phyloP scores from a whole-genome alignment of 352 stramenopile genomes.

The Saprolegnia parasitica region DNA sequence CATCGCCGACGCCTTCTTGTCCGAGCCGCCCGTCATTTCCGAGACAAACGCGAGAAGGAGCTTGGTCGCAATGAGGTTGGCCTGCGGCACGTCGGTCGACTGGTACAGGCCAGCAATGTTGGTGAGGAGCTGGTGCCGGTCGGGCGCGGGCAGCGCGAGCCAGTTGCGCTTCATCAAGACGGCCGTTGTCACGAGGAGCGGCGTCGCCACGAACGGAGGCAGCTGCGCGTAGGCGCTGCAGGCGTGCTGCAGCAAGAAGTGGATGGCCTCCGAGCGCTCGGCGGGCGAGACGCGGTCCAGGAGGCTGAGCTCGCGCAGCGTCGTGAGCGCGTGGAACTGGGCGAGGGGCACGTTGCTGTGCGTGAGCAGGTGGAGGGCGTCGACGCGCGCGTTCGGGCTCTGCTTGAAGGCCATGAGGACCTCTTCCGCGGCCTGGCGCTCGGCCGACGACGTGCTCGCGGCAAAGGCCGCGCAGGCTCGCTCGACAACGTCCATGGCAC shows the following conservation, averaged over 20 bases:
- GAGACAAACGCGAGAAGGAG: constrained; percentile 81
- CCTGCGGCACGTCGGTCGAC: constrained; percentile 38
- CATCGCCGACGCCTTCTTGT: constrained; percentile 62
- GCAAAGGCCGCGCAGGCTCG: constrained; percentile 23
- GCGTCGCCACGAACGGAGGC: constrained; percentile 52
- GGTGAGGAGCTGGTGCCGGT: constrained; percentile 54
- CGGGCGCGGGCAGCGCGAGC: constrained; percentile 53
- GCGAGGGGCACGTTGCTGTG: constrained; percentile 47
- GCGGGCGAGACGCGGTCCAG: constrained; percentile 50
- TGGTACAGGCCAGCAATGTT: constrained; percentile 40
- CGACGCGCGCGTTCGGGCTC: constrained; percentile 53
- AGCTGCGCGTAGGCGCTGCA: constrained; percentile 35
- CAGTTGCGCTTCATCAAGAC: constrained; percentile 78
- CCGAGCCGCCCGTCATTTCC: constrained; percentile 75
- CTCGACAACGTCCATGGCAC: constrained; percentile 25
- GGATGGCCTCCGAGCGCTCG: constrained; percentile 43
- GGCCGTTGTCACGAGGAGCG: constrained; percentile 65
- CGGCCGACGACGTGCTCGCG: constrained; percentile 3
- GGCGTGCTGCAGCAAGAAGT: constrained; percentile 58
- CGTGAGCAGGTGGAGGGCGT: constrained; percentile 55
- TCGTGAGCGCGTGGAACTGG: constrained; percentile 77
- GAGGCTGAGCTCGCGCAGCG: constrained; percentile 56
- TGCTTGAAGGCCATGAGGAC: constrained; percentile 79
- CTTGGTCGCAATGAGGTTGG: constrained; percentile 55
- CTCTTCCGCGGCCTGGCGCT: constrained; percentile 54